phyloP scores from a whole-genome alignment of 1,284 basidiomycete genomes.

The Thelephora terrestris region DNA sequence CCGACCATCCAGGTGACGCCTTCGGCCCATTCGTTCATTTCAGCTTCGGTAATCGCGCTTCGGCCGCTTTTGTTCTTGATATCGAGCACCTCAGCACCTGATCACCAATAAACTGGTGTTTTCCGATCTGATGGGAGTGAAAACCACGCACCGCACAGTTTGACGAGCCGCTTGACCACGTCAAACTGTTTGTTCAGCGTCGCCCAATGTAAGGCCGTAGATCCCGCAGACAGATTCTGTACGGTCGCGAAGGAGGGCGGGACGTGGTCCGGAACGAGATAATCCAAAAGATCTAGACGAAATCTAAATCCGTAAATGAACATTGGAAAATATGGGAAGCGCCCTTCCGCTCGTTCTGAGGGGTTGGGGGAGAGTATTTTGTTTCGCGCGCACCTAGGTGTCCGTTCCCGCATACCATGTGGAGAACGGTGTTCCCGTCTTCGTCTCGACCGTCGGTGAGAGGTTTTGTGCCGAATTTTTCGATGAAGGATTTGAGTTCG shows the following conservation, averaged over 20 bases:
- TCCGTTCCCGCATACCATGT: conserved; percentile 83
- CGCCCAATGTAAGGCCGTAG: conserved; percentile 85
- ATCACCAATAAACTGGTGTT: conserved; percentile 24
- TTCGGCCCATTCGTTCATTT: conserved; percentile 67
- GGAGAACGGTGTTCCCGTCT: conserved; percentile 68
- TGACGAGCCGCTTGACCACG: conserved; percentile 57
- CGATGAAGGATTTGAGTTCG: conserved; percentile 60
- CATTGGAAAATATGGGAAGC: too few relatives aligned
- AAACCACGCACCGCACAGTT: conserved; percentile 24
- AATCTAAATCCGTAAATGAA: conserved; percentile 17
- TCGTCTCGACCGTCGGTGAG: conserved; percentile 57
- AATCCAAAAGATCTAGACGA: conserved; percentile 57
- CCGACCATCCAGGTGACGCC: conserved; percentile 71
- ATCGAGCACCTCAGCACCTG: conserved; percentile 59
- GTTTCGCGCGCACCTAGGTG: conserved; percentile 78
- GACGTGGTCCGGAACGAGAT: conserved; percentile 49
- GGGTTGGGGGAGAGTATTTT: too few relatives aligned
- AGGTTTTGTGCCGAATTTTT: conserved; percentile 43
- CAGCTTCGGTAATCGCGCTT: conserved; percentile 68
- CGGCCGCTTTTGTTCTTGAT: conserved; percentile 60
- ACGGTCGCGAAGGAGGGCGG: conserved; percentile 46
- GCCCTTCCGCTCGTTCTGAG: too few relatives aligned
- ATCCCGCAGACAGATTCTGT: conserved; percentile 54
- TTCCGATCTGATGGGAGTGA: not conserved
- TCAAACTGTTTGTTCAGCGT: conserved; percentile 70